Base-by-base conservation (phyloP, 768 basidiomycete species). In the Rhodocollybia butyracea region DNA sequence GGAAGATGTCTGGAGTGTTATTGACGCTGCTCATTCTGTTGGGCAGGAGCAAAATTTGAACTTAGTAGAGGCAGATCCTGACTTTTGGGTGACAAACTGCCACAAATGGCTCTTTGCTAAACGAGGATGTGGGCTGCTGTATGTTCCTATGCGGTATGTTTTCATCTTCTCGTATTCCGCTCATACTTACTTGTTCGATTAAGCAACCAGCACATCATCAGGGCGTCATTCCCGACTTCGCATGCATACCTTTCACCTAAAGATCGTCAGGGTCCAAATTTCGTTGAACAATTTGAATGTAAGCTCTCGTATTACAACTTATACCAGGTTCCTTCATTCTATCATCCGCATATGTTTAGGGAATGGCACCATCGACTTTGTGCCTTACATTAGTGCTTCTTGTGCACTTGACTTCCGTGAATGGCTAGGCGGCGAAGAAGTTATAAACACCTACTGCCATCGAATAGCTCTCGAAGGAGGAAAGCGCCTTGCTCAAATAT, bases 351-450 rank as follows among this genome's bases (percentile, higher is more conserved):
- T 15, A 43, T n/a, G 22, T n/a, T 36, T 27, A 89, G 85, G 84
- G 85, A 84, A 78, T 12, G 85, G 84, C 32, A 86, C 88, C 0
- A 74, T 79, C 8, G 85, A 90, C 59, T 73, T 71, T 41, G 65
- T 76, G 11, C 75, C 83, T 0, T 78, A 71, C 54, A 67, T 89
- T 19, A 83, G 80, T 34, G 73, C 89, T 13, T 62, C 62, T 0
- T 73, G 80, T 60, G 91, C 91, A 0, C 66, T 92, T 4, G 79
- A 84, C 29, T 94, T 94, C 70, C 81, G 92, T 27, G 63, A 77
- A 56, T 80, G 80, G 72, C 68, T 92, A 2, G 91, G 92, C 1
- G 91, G 92, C 5, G 91, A 94, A 66, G 67, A 78, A 24, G 76
- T 74, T 42, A 94, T 94, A 56, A 82, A 80, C 59, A 70, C 71